A percentile compares a stretch with the other conserved stretches of the same genome.
phyloP scores from a whole-genome alignment of 495 filamentous ascomycete genomes.

The Xylona heveae region DNA sequence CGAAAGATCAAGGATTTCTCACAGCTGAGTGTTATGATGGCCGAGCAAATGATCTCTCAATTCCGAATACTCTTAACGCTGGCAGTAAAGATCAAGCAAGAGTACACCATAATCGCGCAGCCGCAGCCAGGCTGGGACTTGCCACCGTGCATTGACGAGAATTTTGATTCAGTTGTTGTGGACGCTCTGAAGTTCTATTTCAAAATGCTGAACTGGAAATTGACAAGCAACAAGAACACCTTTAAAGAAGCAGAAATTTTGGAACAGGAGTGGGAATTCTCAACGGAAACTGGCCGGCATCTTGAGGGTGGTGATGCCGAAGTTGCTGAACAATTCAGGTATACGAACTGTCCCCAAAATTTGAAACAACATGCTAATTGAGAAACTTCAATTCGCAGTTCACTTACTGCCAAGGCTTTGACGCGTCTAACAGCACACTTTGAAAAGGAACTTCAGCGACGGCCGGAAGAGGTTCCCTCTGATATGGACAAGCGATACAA shows the following conservation, averaged over 20 bases:
- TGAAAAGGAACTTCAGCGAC: slow-evolving; percentile 68
- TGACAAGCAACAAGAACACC: slow-evolving; percentile 93
- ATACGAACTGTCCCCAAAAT: slow-evolving; percentile 8
- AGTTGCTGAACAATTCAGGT: slow-evolving; percentile 96
- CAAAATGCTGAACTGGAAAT: slow-evolving; percentile 88
- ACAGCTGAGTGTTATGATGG: slow-evolving; percentile 70
- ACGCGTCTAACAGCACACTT: slow-evolving; percentile 75
- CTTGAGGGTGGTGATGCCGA: slow-evolving; percentile 85
- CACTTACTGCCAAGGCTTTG: slow-evolving; percentile 76
- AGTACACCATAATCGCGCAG: slow-evolving; percentile 62
- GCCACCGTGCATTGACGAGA: slow-evolving; percentile 89
- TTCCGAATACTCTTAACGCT: slow-evolving; percentile 85
- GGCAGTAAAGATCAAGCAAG: slow-evolving; percentile 77
- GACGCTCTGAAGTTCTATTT: slow-evolving; percentile 96
- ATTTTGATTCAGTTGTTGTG: slow-evolving; percentile 85
- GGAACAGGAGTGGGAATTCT: slow-evolving; percentile 94
- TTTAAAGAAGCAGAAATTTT: slow-evolving; percentile 97
- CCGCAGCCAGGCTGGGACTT: slow-evolving; percentile 88
- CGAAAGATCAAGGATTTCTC: slow-evolving; percentile 83
- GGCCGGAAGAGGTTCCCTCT: slow-evolving; percentile 55
- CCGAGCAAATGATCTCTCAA: slow-evolving; percentile 90
- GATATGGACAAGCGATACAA: slow-evolving; percentile 97
- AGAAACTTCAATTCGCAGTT: too few relatives aligned
- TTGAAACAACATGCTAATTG: slow-evolving; percentile 9
- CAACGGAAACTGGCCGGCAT: slow-evolving; percentile 72